phyloP scores from a whole-genome alignment of 2,329 filamentous ascomycete species.

The Neofusicoccum laricinum region DNA sequence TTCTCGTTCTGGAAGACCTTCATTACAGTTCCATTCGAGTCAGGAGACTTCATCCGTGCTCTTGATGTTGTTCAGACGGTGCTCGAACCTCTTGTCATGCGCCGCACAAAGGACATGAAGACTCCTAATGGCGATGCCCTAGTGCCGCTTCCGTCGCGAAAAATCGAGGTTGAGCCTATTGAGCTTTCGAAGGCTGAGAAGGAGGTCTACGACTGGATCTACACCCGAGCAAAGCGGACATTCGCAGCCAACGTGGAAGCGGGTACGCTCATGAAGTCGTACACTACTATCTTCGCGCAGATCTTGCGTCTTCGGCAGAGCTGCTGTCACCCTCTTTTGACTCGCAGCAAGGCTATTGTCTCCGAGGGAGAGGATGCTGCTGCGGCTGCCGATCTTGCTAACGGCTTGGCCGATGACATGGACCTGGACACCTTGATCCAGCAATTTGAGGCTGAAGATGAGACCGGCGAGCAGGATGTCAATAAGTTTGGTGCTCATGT shows the following conservation, averaged over 20 bases:
- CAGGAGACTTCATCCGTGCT: slow-evolving; percentile 87
- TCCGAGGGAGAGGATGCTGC: slow-evolving; percentile 85
- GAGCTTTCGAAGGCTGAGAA: slow-evolving; percentile 81
- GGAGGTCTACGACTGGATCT: slow-evolving; percentile 91
- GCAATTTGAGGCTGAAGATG: slow-evolving; percentile 69
- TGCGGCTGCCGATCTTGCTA: slow-evolving; percentile 71
- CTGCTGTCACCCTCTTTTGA: slow-evolving; percentile 89
- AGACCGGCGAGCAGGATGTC: slow-evolving; percentile 52
- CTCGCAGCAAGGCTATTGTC: slow-evolving; percentile 78
- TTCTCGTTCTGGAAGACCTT: slow-evolving; percentile 99
- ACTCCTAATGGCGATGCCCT: slow-evolving; percentile 80
- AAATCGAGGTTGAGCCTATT: slow-evolving; percentile 81
- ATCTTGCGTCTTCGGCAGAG: slow-evolving; percentile 89
- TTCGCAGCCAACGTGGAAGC: slow-evolving; percentile 86
- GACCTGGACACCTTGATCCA: slow-evolving; percentile 83
- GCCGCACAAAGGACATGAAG: slow-evolving; percentile 97
- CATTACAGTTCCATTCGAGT: slow-evolving; percentile 95
- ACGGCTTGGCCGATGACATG: slow-evolving; percentile 91
- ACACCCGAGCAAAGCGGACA: slow-evolving; percentile 73
- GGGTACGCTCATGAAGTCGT: slow-evolving; percentile 91
- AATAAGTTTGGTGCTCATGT: slow-evolving; percentile 83
- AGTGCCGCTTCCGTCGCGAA: slow-evolving; percentile 77
- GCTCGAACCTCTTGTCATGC: slow-evolving; percentile 88
- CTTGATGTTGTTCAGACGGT: slow-evolving; percentile 97
- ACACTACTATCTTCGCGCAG: slow-evolving; percentile 95